Evolutionary conservation across 495 filamentous ascomycete genomes (phyloP), one percentile per base, ranked within the genome.

Genomic region (Acidomyces sp.): DNA sequence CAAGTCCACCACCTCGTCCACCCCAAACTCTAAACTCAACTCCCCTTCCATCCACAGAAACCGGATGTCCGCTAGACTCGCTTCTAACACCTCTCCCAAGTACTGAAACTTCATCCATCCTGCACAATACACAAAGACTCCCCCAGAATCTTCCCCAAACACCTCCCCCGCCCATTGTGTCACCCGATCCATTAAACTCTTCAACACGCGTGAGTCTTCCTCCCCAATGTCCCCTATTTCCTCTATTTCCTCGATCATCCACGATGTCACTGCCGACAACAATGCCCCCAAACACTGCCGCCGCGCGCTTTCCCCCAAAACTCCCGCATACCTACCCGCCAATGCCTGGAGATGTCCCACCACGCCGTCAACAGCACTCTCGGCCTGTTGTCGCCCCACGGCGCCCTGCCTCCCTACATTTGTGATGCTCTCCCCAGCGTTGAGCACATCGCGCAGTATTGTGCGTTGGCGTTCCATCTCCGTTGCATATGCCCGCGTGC

Each of bases 71-170:
- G 74, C 79, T 30, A 96, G 64, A 38, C 81, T 84, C 51, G 82
- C 86, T 59, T 96, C 85, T 36, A 99, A 61, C 36, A 99, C 83
- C 55, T 93, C 83, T 37, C 75, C 68, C 15, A 99, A 62, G 53
- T 85, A 94, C 52, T 90, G 80, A 52, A 99, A 84, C 39, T 83
- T 79, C 39, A 93, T 66, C 92, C 90, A 99, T 46, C 71, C 75
- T 0, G 70, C 62, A 21, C 82, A 79, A 52, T 93, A 95, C 22
- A 93, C 68, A 9, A 77, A 73, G 17, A 85, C 85, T 26, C 82
- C 56, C 38, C 62, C 59, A 35, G 21, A 22, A 40, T 43, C 24
- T 55, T 64, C 26, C 60, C 48, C 48, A 16, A 50, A 37, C 55
- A 48, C 25, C 25, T 55, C 16, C 1, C 38, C 45, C 0, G 43